These are phyloP conservation scores for Tympanopsis confertula DNA, from an alignment of 2,329 filamentous ascomycete species.

Conservation along the genomic window DNA sequence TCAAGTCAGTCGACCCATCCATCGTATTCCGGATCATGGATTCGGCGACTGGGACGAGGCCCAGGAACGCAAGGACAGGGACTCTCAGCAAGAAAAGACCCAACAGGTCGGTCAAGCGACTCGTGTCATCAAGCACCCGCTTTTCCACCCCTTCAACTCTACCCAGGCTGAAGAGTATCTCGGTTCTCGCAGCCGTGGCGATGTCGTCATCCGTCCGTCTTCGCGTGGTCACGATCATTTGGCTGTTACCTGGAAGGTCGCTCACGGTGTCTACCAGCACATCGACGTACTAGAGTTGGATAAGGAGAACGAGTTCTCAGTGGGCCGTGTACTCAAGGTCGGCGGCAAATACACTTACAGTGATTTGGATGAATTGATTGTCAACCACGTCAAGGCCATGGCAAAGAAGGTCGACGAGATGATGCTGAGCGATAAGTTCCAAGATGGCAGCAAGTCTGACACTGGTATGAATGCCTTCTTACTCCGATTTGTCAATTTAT, in stretches of 20 bases:
- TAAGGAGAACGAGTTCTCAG: conserved; percentile 92
- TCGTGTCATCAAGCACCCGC: conserved; percentile 92
- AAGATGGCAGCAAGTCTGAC: conserved; percentile 18
- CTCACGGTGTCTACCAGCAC: conserved; percentile 91
- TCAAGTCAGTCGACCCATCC: conserved; percentile 61
- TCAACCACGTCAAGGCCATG: conserved; percentile 96
- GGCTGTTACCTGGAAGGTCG: conserved; percentile 95
- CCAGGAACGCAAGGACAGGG: conserved; percentile 71
- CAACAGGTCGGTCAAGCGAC: conserved; percentile 75
- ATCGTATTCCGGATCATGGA: conserved; percentile 57
- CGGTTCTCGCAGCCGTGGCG: conserved; percentile 72
- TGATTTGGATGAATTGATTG: conserved; percentile 93
- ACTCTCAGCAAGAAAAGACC: conserved; percentile 76
- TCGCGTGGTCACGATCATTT: conserved; percentile 93
- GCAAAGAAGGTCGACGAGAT: conserved; percentile 94
- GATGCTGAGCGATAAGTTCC: conserved; percentile 88
- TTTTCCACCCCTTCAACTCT: conserved; percentile 88
- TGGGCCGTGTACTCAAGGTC: conserved; percentile 76
- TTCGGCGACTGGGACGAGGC: conserved; percentile 78
- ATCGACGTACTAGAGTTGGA: conserved; percentile 93
- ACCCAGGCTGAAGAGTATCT: conserved; percentile 88
- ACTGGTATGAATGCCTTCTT: conserved; percentile 2
- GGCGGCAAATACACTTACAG: conserved; percentile 83
- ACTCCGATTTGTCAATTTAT: neutral
- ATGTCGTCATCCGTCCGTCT: conserved; percentile 88